Conservation (phyloP, 176 grass and related monocot species). For the Bothriochloa decipiens region DNA sequence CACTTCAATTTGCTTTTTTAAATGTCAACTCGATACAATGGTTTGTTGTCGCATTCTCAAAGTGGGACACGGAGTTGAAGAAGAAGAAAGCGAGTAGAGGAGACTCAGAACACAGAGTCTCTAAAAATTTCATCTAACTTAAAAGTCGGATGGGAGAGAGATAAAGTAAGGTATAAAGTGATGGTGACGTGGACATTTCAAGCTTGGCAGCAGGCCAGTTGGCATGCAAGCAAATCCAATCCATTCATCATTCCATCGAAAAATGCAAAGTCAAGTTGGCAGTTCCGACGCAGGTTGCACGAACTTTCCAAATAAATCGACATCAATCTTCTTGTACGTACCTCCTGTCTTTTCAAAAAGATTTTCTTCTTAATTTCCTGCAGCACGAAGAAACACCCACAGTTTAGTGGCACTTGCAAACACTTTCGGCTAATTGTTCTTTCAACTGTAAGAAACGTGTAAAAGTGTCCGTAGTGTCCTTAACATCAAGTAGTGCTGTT, state of each 20-base stretch:
- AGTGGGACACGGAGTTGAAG: constrained; percentile 45
- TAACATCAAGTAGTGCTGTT: too few relatives aligned
- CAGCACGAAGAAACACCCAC: background rate
- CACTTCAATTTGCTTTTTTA: too few relatives aligned
- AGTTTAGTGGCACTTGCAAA: too few relatives aligned
- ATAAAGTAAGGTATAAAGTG: constrained; percentile 31
- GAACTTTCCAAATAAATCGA: constrained; percentile 31
- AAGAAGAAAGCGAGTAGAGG: background rate
- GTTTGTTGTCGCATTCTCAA: constrained; percentile 8
- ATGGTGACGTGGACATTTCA: constrained; percentile 14
- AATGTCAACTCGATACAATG: background rate
- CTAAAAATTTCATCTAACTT: background rate
- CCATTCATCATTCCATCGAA: too few relatives aligned
- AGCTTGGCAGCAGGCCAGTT: background rate
- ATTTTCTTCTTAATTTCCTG: background rate
- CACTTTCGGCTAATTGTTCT: too few relatives aligned
- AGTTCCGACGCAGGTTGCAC: constrained; percentile 29
- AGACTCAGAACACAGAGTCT: background rate
- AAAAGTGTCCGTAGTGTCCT: too few relatives aligned
- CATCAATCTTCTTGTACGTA: too few relatives aligned
- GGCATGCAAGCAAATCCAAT: too few relatives aligned
- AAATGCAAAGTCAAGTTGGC: background rate
- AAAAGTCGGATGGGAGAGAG: constrained; percentile 32
- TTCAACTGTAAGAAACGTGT: too few relatives aligned
- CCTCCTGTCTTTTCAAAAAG: background rate